A percentile compares a stretch with the other conserved stretches of the same genome.
phyloP scores from a whole-genome alignment of 1,284 basidiomycete species.

The Leccinum griseonigrum region DNA sequence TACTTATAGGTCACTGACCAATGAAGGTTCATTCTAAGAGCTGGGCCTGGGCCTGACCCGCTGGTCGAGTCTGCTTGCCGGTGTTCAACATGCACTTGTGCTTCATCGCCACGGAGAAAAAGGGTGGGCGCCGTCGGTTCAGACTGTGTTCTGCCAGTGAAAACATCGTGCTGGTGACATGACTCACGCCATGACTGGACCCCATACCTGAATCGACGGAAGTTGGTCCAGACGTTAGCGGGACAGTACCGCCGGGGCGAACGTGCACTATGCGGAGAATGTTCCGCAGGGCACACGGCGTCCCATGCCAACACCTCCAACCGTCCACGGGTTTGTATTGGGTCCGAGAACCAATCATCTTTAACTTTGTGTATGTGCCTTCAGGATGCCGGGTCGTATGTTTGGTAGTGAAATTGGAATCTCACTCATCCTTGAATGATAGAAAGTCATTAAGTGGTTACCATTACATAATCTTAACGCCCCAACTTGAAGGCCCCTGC shows the following conservation, averaged over 20 bases:
- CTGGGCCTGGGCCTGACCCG: neutral
- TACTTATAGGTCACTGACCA: neutral
- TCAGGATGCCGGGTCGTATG: neutral
- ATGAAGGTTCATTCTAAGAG: neutral
- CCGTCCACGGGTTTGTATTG: neutral
- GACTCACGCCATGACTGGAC: neutral
- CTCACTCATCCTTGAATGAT: neutral
- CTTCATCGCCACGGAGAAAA: neutral
- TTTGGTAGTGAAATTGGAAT: neutral
- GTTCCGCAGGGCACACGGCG: neutral
- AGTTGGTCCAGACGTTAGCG: neutral
- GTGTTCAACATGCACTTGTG: neutral
- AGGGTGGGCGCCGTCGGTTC: neutral
- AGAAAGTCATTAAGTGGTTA: no score
- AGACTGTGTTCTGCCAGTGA: neutral
- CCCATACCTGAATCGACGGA: neutral
- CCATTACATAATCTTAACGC: neutral
- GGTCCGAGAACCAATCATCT: neutral
- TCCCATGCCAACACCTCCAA: neutral
- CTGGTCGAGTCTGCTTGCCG: neutral
- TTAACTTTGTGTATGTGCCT: neutral
- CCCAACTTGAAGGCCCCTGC: neutral
- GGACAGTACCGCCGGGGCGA: neutral
- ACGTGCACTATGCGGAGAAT: neutral
- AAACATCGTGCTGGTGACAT: no score